Conservation (phyloP, 2,329 filamentous ascomycete species). For the Fusarium sp. region DNA sequence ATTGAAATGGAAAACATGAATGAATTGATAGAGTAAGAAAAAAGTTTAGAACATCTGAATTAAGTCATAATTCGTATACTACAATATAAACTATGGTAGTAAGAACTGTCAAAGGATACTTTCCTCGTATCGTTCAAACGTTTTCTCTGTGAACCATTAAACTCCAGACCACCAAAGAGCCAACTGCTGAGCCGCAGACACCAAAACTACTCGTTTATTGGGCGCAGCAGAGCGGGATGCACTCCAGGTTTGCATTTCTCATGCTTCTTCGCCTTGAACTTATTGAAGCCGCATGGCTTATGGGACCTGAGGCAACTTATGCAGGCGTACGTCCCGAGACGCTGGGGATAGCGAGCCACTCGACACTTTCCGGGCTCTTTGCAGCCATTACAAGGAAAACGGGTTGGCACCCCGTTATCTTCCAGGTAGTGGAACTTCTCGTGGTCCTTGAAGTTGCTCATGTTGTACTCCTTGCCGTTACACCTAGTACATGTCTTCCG, state of each 20-base stretch:
- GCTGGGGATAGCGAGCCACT: neutral
- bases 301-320: neutral
- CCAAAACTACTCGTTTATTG: neutral
- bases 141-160: neutral
- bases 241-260: neutral
- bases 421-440: neutral
- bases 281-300: neutral
- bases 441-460: neutral
- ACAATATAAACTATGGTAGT: neutral
- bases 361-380: neutral
- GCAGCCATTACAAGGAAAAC: neutral
- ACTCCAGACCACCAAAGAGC: neutral
- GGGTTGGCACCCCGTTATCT: neutral
- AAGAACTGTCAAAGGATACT: neutral
- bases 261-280: neutral
- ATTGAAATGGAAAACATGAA: rapidly evolving
- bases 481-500: neutral
- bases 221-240: neutral
- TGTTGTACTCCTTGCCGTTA: neutral
- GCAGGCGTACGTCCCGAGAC: neutral
- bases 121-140: neutral
- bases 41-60: neutral
- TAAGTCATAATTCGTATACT: neutral
- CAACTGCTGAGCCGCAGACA: neutral
- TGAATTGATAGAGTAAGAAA: neutral